Conservation (phyloP, 164 flowering plant genomes). For the Taxillus chinensis region DNA sequence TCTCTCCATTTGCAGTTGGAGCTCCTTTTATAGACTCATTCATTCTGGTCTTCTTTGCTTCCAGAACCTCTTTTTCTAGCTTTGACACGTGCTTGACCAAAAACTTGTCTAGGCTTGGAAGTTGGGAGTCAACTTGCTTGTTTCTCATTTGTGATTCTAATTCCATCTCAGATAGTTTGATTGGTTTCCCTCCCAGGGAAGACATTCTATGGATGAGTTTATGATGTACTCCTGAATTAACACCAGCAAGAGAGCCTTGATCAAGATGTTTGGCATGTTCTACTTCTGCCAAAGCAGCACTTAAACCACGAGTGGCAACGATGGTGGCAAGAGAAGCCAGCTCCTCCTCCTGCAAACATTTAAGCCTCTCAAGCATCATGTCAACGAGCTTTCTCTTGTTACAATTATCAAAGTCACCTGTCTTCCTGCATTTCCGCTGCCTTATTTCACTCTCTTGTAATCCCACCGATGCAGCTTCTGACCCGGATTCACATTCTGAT, state of each 20-base stretch:
- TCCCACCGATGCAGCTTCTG: slow-evolving; percentile 25
- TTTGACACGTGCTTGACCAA: slow-evolving; percentile 77
- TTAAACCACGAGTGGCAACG: slow-evolving; percentile 92
- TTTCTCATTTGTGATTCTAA: slow-evolving; percentile 16
- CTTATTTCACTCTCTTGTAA: slow-evolving; percentile 6
- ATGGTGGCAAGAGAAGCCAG: slow-evolving; percentile 89
- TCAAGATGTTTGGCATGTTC: slow-evolving; percentile 32
- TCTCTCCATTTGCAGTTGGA: slow-evolving; percentile 12
- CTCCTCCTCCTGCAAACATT: slow-evolving; percentile 61
- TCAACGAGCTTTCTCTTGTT: slow-evolving; percentile 36
- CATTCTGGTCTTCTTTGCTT: slow-evolving; percentile 52
- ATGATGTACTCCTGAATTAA: slow-evolving; percentile 8
- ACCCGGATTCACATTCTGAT: slow-evolving; percentile 44
- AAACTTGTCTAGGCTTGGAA: slow-evolving; percentile 76
- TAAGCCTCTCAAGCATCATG: slow-evolving; percentile 77
- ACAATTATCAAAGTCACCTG: slow-evolving; percentile 22
- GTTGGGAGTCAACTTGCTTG: slow-evolving; percentile 32
- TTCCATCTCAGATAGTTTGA: slow-evolving; percentile 9
- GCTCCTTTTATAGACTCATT: slow-evolving; percentile 11
- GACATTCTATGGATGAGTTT: slow-evolving; percentile 17
- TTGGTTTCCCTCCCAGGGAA: slow-evolving; percentile 10
- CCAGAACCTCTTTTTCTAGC: slow-evolving; percentile 76
- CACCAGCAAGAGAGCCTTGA: slow-evolving; percentile 13
- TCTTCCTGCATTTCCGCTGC: slow-evolving; percentile 20
- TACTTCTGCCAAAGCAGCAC: slow-evolving; percentile 69